Conservation (phyloP, 1,139 yeast genomes). For the Williopsis jadinii region DNA sequence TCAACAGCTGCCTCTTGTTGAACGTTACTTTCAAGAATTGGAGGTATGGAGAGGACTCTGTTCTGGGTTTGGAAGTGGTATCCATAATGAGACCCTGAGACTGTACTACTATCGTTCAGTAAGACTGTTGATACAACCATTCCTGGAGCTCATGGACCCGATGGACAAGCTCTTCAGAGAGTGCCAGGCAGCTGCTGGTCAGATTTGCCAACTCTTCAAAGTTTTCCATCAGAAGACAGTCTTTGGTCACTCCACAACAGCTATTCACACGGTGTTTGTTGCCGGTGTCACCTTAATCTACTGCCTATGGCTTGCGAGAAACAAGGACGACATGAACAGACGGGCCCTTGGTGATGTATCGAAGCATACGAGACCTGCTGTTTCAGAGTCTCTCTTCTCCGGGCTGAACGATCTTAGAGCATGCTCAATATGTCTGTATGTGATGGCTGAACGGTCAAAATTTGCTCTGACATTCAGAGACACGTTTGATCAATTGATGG, state of each 20-base stretch:
- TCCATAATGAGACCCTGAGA: constrained; percentile 46
- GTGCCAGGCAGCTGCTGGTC: constrained; percentile 61
- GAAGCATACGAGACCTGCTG: constrained; percentile 46
- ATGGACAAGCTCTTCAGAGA: constrained; percentile 48
- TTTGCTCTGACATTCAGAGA: constrained; percentile 52
- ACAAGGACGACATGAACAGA: constrained; percentile 44
- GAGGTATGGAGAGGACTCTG: constrained; percentile 47
- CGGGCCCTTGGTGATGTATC: constrained; percentile 40
- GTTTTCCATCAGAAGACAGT: constrained; percentile 52
- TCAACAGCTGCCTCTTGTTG: constrained; percentile 37
- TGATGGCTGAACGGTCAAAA: constrained; percentile 55
- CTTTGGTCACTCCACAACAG: constrained; percentile 51
- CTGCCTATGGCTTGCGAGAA: constrained; percentile 54
- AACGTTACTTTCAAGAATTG: constrained; percentile 37
- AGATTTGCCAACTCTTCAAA: constrained; percentile 50
- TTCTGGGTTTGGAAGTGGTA: constrained; percentile 32
- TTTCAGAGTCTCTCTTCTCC: constrained; percentile 41
- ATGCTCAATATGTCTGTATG: constrained; percentile 50
- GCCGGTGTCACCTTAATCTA: constrained; percentile 57
- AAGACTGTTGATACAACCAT: constrained; percentile 50
- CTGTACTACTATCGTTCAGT: constrained; percentile 51
- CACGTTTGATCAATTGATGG: constrained; percentile 53
- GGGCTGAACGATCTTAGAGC: constrained; percentile 53
- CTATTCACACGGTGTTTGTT: constrained; percentile 54
- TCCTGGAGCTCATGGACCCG: constrained; percentile 48